A percentile compares a stretch with the other conserved stretches of the same genome.
phyloP scores from a whole-genome alignment of 164 flowering plant genomes.

The Magnolia officinalis region DNA sequence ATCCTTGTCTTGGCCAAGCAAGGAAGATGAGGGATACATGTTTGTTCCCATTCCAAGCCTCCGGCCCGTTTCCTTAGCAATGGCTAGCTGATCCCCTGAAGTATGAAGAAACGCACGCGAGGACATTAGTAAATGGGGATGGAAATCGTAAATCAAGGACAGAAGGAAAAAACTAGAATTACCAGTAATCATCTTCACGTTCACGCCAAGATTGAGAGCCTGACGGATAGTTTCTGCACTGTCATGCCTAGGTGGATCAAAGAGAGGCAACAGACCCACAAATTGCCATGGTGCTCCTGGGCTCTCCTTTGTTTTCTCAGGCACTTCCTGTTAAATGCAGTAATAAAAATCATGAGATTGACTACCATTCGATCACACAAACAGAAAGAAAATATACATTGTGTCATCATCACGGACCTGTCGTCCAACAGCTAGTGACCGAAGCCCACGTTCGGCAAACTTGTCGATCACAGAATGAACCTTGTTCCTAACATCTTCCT shows the following conservation, averaged over 20 bases:
- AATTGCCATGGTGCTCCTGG: conserved; percentile 36
- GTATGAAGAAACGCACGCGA: neutral
- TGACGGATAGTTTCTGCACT: conserved; percentile 35
- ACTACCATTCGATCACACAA: neutral
- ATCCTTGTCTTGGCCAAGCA: conserved; percentile 36
- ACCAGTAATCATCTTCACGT: conserved; percentile 41
- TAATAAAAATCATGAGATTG: neutral
- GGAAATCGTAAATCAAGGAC: neutral
- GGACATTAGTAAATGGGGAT: neutral
- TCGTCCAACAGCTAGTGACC: conserved; percentile 37
- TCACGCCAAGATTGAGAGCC: conserved; percentile 38
- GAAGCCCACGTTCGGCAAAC: conserved; percentile 37
- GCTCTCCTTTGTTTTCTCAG: conserved; percentile 34
- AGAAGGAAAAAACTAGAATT: neutral
- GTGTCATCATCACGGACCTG: conserved; percentile 19
- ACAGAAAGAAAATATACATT: neutral
- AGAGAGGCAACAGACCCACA: conserved; percentile 38
- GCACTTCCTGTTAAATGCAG: conserved; percentile 26
- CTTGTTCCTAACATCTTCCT: conserved; percentile 30
- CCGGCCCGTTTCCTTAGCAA: conserved; percentile 43
- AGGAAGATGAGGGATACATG: conserved; percentile 42
- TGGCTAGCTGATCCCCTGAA: conserved; percentile 40
- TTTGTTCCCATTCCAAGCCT: conserved; percentile 52
- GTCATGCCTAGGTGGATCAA: conserved; percentile 39
- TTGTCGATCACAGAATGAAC: conserved; percentile 33